These are phyloP conservation scores for Kuraishia hungarica DNA, from an alignment of 805 yeast species.

Conservation along the genomic window DNA sequence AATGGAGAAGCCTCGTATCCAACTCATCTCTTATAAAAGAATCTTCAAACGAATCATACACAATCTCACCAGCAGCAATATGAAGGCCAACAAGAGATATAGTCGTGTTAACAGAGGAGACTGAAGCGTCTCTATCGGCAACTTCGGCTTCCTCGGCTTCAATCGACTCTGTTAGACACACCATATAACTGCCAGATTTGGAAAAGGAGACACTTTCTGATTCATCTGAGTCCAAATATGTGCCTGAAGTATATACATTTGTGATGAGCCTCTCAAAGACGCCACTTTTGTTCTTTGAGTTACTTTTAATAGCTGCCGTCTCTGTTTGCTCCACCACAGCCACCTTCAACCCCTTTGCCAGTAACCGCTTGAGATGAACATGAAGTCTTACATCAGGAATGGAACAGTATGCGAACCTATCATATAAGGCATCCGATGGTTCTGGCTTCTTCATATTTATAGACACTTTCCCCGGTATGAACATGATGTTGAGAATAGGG, in stretches of 20 bases:
- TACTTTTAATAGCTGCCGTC: constrained; percentile 62
- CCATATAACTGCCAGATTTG: constrained; percentile 33
- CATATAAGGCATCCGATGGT: constrained; percentile 33
- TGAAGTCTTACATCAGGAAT: constrained; percentile 75
- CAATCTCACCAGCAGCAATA: constrained; percentile 66
- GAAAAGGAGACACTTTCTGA: constrained; percentile 11
- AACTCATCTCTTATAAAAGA: constrained; percentile 46
- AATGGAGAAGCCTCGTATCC: constrained; percentile 64
- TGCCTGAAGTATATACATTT: constrained; percentile 72
- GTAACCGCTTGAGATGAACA: constrained; percentile 64
- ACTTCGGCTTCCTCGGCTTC: not conserved
- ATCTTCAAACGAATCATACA: constrained; percentile 67
- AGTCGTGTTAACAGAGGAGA: not conserved
- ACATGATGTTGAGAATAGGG: constrained; percentile 56
- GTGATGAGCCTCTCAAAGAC: constrained; percentile 65
- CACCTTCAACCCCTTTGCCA: constrained; percentile 67
- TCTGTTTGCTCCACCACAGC: constrained; percentile 85
- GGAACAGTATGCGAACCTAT: constrained; percentile 72
- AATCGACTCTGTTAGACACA: constrained; percentile 29
- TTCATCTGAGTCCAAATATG: constrained; percentile 59
- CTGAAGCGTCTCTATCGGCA: not conserved
- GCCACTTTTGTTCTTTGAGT: constrained; percentile 38
- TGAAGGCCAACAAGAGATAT: constrained; percentile 54
- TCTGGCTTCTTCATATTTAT: constrained; percentile 38
- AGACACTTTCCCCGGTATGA: constrained; percentile 59